phyloP scores from a whole-genome alignment of 2,329 filamentous ascomycete genomes.

The Venturia aucupariae region DNA sequence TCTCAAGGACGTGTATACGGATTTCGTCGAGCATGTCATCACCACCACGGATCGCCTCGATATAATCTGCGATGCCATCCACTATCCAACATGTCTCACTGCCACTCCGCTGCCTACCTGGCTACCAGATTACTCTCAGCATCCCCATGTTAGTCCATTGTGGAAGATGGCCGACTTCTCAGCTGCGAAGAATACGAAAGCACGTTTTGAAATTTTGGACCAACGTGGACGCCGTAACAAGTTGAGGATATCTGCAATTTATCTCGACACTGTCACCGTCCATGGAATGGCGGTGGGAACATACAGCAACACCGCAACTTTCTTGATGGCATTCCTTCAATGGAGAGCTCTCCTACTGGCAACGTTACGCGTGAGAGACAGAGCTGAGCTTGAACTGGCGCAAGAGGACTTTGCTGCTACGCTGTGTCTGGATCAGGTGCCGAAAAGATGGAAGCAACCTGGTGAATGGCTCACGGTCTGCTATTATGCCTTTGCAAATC shows the following conservation, averaged over 20 bases:
- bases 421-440: conserved; percentile 23
- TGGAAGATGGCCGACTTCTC: conserved; percentile 19
- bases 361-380: conserved; percentile 10
- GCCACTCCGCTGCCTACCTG: conserved; percentile 25
- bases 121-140: conserved; percentile 31
- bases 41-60: conserved; percentile 20
- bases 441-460: conserved; percentile 15
- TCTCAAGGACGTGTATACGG: conserved; percentile 26
- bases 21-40: conserved; percentile 27
- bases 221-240: conserved; percentile 19
- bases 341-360: conserved; percentile 25
- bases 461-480: conserved; percentile 19
- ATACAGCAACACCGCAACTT: conserved; percentile 22
- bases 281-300: conserved; percentile 25
- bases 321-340: conserved; percentile 30
- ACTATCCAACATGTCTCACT: conserved; percentile 23
- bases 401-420: conserved; percentile 26
- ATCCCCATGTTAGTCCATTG: conserved; percentile 19
- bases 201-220: conserved; percentile 20
- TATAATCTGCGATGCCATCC: conserved; percentile 29
- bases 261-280: conserved; percentile 22
- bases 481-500: conserved; percentile 19
- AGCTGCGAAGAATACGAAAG: conserved; percentile 17
- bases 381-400: conserved; percentile 4
- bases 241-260: conserved; percentile 25